A percentile compares a stretch with the other conserved stretches of the same genome.
Conservation (phyloP, 805 yeast species). For the Metschnikowia noctiluminum region DNA sequence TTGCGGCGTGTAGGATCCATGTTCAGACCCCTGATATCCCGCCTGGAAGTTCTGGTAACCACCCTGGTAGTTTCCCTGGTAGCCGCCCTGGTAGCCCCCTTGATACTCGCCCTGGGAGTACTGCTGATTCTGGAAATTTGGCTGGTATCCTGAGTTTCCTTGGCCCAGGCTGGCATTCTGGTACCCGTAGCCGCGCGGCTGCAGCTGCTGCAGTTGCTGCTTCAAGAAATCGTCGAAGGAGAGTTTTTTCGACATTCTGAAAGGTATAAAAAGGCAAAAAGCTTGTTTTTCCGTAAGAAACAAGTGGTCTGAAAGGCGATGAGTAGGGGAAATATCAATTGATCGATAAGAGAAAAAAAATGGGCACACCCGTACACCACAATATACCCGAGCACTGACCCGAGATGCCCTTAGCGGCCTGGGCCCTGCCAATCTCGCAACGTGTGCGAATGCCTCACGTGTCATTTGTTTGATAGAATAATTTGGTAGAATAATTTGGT, state of each 20-base stretch:
- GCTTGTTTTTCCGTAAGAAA: too few species aligned
- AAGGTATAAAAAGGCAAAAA: too few species aligned
- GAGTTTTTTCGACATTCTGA: slow-evolving; percentile 25
- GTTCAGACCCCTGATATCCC: slow-evolving; percentile 9
- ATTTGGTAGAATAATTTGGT: too few species aligned
- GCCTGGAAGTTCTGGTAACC: slow-evolving; percentile 9
- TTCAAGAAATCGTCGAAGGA: slow-evolving; percentile 53
- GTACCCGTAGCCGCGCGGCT: slow-evolving; percentile 28
- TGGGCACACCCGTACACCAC: slow-evolving; percentile 12
- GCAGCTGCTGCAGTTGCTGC: slow-evolving; percentile 31
- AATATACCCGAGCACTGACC: background rate
- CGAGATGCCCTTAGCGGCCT: too few species aligned
- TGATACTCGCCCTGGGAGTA: slow-evolving; percentile 10
- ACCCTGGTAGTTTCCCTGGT: slow-evolving; percentile 7
- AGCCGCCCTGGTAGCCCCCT: slow-evolving; percentile 8
- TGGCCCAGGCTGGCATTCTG: background rate
- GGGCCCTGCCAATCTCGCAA: too few species aligned
- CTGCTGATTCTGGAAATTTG: slow-evolving; percentile 5
- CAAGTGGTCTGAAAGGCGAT: too few species aligned
- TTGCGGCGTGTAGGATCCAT: slow-evolving; percentile 5
- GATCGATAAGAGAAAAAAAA: slow-evolving; percentile 2
- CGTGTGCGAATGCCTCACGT: too few species aligned
- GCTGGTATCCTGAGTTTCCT: background rate
- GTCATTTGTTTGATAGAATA: too few species aligned
- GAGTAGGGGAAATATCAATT: background rate